Evolutionary conservation across 179 eudicot genomes (phyloP), one percentile per base, ranked within the genome.

Genomic region (Spinacia oleracea): DNA sequence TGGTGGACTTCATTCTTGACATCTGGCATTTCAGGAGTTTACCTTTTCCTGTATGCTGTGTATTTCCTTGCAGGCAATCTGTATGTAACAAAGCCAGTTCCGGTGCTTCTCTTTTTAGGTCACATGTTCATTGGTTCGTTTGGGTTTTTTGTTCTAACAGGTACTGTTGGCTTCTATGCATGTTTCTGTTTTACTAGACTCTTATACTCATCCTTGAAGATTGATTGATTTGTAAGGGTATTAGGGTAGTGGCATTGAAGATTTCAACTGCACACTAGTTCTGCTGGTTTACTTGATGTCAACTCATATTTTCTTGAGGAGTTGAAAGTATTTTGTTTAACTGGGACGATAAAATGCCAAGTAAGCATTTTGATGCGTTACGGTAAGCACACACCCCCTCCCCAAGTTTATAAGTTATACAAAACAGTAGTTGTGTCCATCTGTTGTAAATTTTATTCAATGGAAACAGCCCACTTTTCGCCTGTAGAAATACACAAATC

Each of bases 1-100:
- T 84, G 86, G 86, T 84, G 86, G 86, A 80, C 63, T 23, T 84
- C 86, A 15, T 84, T 72, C 83, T 74, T 84, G 40, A 77, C 81
- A 14, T 75, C 86, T 0, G 84, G 86, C 7, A 46, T 78, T 18
- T 81, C 86, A 27, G 86, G 79, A 14, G 56, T 78, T 16, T 84
- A 81, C 65, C 64, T 84, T 23, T 84, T 78, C 82, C 59, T 84
- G 60, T 84, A 84, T 62, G 70, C 82, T 0, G 62, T 65, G 43
- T 81, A 78, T 71, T 78, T 78, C 79, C 78, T 84, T 80, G 77
- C 77, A 64, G 62, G 77, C 12, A 55, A 69, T 35, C 73, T 84
- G 16, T 71, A 81, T 21, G 81, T 81, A 34, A 73, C 84, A 20
- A 78, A 84, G 77, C 81, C 80, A 11, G 84, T 81, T 12, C 60